A percentile compares a stretch with the other conserved stretches of the same genome.
phyloP scores from a whole-genome alignment of 495 filamentous ascomycete species.

The Zalerion maritima region DNA sequence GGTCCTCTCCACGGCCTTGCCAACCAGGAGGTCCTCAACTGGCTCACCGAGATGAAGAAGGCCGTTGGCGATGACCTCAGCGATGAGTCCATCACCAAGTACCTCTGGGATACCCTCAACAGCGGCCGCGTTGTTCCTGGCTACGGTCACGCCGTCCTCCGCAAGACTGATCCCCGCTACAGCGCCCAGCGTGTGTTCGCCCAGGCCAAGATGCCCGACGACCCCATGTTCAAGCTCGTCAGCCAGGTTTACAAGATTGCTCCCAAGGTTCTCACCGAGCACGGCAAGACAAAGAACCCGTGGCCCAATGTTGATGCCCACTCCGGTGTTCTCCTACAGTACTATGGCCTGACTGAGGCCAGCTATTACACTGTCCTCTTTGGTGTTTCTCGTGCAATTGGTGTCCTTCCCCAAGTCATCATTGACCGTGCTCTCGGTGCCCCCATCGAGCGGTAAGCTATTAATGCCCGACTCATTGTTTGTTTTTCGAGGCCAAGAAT shows the following conservation, averaged over 20 bases:
- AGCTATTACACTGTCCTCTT: slow-evolving; percentile 99
- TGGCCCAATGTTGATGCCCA: slow-evolving; percentile 42
- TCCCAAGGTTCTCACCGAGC: slow-evolving; percentile 91
- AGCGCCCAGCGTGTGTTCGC: slow-evolving; percentile 94
- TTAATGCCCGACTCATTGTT: slow-evolving; percentile 1
- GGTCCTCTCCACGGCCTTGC: slow-evolving; percentile 97
- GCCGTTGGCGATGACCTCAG: slow-evolving; percentile 82
- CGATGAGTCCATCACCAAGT: slow-evolving; percentile 90
- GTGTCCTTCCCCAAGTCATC: slow-evolving; percentile 97
- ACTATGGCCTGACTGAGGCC: slow-evolving; percentile 96
- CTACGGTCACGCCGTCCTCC: slow-evolving; percentile 96
- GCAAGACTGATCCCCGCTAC: slow-evolving; percentile 99
- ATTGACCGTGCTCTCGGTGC: slow-evolving; percentile 94
- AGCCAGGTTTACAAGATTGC: slow-evolving; percentile 99
- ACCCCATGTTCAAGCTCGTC: slow-evolving; percentile 99
- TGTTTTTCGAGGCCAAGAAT: background rate
- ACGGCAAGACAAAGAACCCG: slow-evolving; percentile 96
- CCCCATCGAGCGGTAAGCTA: slow-evolving; percentile 49
- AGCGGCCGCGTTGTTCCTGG: slow-evolving; percentile 89
- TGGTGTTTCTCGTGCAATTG: slow-evolving; percentile 92
- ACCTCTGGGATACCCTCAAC: slow-evolving; percentile 96
- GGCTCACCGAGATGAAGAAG: slow-evolving; percentile 99
- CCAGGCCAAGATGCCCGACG: slow-evolving; percentile 75
- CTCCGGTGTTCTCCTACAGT: slow-evolving; percentile 96
- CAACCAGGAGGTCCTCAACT: slow-evolving; percentile 98